Percentiles rank a stretch among this genome's conserved stretches.
Evolutionary conservation across 495 filamentous ascomycete genomes (phyloP).

Genomic region (Echria macrotheca): DNA sequence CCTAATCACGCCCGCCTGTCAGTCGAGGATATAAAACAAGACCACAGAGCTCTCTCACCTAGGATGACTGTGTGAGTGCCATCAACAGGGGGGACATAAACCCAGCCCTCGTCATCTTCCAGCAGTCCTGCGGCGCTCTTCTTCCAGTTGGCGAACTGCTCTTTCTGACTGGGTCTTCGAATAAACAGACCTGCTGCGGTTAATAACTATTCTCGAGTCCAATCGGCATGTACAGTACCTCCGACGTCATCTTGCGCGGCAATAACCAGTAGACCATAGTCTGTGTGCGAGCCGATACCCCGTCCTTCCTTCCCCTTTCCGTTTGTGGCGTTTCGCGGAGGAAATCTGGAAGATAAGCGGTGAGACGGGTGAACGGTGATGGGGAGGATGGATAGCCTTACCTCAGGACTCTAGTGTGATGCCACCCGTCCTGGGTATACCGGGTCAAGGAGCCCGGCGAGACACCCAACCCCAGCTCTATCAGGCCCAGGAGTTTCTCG

Average conservation of each 20-base stretch:
- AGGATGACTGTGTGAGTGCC: constrained; percentile 40
- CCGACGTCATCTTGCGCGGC: constrained; percentile 41
- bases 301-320: constrained; percentile 40
- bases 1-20: constrained; percentile 18
- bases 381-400: constrained; percentile 19
- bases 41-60: too few relatives aligned
- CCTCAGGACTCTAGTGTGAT: constrained; percentile 40
- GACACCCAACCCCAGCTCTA: constrained; percentile 32
- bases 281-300: constrained; percentile 44
- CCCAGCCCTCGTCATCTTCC: constrained; percentile 39
- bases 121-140: constrained; percentile 36
- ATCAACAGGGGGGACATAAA: constrained; percentile 37
- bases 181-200: constrained; percentile 32
- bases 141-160: constrained; percentile 40
- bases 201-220: neutral
- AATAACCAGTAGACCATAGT: constrained; percentile 43
- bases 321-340: constrained; percentile 34
- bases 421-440: constrained; percentile 41
- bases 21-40: neutral
- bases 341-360: constrained; percentile 26
- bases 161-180: constrained; percentile 29
- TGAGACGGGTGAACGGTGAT: constrained; percentile 5
- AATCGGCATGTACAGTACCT: too few relatives aligned
- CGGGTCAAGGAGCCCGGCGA: constrained; percentile 23
- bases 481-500: constrained; percentile 35